Base-by-base conservation (phyloP, 2,329 filamentous ascomycete species). In the Colletotrichum filicis region DNA sequence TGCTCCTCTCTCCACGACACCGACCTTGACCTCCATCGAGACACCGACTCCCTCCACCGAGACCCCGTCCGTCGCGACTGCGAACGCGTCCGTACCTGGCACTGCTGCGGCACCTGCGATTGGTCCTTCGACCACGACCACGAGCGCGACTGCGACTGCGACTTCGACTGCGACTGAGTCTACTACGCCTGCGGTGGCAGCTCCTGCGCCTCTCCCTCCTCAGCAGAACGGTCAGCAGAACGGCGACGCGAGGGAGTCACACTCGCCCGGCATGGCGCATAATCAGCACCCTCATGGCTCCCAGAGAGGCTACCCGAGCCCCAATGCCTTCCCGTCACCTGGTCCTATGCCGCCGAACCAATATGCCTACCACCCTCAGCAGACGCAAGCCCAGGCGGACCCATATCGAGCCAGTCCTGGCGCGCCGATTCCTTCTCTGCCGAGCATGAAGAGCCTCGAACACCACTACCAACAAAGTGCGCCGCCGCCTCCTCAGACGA, bases 401-500 rank as follows among this genome's bases (percentile, higher is more conserved):
- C 77, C 79, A 24, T 85, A 85, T 74, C 81, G 83, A 74, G 76
- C 80, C 65, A 79, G 72, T 58, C 62, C 79, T 4, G 76, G 77
- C 58, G 75, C 79, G 64, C 79, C 81, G 55, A 82, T 83, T 66
- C 79, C 70, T 19, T 73, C 83, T 7, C 77, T 85, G 57, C 84
- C 84, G 59, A 85, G 83, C 74, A 85, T 85, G 82, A 82, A 83
- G 73, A 84, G 83, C 4, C 82, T 85, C 76, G 83, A 85, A 68
- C 79, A 70, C 28, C 81, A 62, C 78, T 79, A 19, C 79, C 76
- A 74, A 22, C 78, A 79, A 52, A 74, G 74, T 14, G 78, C 76
- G 53, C 74, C 76, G 53, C 74, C 75, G 57, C 77, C 74, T 55
- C 76, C 77, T 24, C 80, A 82, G 68, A 76, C 76, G 71, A 82